These are phyloP conservation scores for Lupinus albus DNA, from an alignment of 306 rosid genomes.

Conservation along the genomic window DNA sequence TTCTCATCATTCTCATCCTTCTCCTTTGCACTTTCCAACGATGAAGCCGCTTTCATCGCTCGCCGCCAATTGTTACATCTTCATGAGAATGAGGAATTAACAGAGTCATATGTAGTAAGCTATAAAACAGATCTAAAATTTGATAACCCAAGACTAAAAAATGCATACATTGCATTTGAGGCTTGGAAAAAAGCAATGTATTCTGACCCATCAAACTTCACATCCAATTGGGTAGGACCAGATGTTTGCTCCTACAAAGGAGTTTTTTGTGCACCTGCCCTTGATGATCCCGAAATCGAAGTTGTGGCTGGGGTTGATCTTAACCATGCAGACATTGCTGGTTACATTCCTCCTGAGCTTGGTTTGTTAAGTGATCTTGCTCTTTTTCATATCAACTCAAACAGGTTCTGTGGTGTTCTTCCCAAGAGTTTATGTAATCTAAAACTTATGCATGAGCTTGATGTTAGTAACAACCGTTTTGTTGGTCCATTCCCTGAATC, in stretches of 20 bases:
- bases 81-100: constrained; percentile 47
- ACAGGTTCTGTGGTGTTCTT: constrained; percentile 75
- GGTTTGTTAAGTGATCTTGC: constrained; percentile 67
- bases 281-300: constrained; percentile 45
- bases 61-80: constrained; percentile 64
- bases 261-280: constrained; percentile 60
- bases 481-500: constrained; percentile 68
- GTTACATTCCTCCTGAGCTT: constrained; percentile 64
- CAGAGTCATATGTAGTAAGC: constrained; percentile 37
- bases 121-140: constrained; percentile 39
- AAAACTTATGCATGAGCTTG: constrained; percentile 56
- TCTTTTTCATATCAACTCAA: constrained; percentile 66
- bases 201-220: constrained; percentile 67
- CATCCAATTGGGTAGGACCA: constrained; percentile 65
- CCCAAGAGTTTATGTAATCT: constrained; percentile 60
- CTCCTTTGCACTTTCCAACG: constrained; percentile 51
- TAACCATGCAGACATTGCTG: constrained; percentile 83
- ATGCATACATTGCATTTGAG: constrained; percentile 70
- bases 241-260: constrained; percentile 77
- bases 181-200: constrained; percentile 67
- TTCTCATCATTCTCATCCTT: constrained; percentile 19
- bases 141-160: constrained; percentile 45
- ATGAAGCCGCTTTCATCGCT: constrained; percentile 51
- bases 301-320: constrained; percentile 86
- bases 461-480: constrained; percentile 78